phyloP scores from a whole-genome alignment of 352 stramenopile genomes.

The Phytophthora tubulina region DNA sequence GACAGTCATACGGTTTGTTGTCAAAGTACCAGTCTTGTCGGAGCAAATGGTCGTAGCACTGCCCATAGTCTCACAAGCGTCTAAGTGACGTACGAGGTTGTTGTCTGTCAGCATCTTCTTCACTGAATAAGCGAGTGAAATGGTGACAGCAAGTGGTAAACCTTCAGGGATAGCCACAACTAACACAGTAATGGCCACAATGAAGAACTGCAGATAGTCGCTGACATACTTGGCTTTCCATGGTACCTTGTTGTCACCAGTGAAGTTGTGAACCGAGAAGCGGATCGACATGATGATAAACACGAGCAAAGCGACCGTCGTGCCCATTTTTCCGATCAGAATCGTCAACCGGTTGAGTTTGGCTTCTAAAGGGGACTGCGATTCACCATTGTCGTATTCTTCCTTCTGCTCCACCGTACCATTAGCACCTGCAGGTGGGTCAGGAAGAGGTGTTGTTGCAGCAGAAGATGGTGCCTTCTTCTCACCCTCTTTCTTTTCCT shows the following conservation, averaged over 20 bases:
- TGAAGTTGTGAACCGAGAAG: slow-evolving; percentile 75
- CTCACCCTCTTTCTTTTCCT: slow-evolving; percentile 56
- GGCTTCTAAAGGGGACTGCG: slow-evolving; percentile 80
- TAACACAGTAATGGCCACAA: slow-evolving; percentile 90
- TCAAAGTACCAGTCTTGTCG: slow-evolving; percentile 98
- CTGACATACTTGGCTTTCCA: slow-evolving; percentile 69
- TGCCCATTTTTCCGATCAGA: slow-evolving; percentile 87
- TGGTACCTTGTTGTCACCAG: slow-evolving; percentile 38
- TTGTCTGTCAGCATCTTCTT: slow-evolving; percentile 94
- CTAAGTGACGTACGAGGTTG: slow-evolving; percentile 90
- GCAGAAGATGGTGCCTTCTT: slow-evolving; percentile 25
- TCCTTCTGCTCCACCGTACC: slow-evolving; percentile 80
- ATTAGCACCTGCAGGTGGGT: slow-evolving; percentile 59
- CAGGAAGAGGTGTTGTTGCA: slow-evolving; percentile 17
- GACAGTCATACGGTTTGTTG: slow-evolving; percentile 98
- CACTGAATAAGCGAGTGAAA: slow-evolving; percentile 96
- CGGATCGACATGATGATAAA: slow-evolving; percentile 84
- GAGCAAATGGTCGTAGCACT: slow-evolving; percentile 97
- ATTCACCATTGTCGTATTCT: slow-evolving; percentile 64
- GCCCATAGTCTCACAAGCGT: slow-evolving; percentile 94
- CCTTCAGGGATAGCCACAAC: slow-evolving; percentile 98
- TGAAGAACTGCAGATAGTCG: slow-evolving; percentile 88
- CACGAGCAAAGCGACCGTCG: slow-evolving; percentile 74
- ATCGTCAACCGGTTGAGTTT: slow-evolving; percentile 89
- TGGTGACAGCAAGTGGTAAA: slow-evolving; percentile 96